phyloP scores from a whole-genome alignment of 805 yeast species.

The Citeromyces matritensis region DNA sequence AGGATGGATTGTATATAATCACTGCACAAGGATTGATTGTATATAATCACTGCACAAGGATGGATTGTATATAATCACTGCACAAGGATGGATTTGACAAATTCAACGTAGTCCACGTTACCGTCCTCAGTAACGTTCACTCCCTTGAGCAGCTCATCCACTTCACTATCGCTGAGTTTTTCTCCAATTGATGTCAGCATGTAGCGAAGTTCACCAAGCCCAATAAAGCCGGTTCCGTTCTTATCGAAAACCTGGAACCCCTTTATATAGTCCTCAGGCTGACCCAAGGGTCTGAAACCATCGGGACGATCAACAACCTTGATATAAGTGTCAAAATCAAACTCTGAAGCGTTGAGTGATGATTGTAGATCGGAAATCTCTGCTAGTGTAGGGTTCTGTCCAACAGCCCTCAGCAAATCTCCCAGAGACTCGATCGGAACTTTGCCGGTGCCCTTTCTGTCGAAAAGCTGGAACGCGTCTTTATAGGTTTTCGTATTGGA shows the following conservation, averaged over 20 bases:
- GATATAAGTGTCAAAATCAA: constrained; percentile 67
- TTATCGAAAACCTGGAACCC: constrained; percentile 97
- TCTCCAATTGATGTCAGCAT: constrained; percentile 94
- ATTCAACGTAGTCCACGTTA: constrained; percentile 87
- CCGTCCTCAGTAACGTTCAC: constrained; percentile 90
- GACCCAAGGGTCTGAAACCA: constrained; percentile 78
- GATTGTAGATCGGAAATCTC: constrained; percentile 55
- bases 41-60: constrained; percentile 59
- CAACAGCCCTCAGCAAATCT: constrained; percentile 90
- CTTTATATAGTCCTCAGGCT: constrained; percentile 85
- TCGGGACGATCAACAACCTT: constrained; percentile 73
- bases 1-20: constrained; percentile 46
- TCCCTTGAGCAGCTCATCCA: constrained; percentile 91
- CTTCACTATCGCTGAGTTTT: constrained; percentile 79
- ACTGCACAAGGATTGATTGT: constrained; percentile 79
- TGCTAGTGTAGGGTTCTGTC: constrained; percentile 93
- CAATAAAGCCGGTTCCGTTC: constrained; percentile 88
- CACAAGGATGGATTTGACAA: constrained; percentile 84
- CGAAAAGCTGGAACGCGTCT: constrained; percentile 94
- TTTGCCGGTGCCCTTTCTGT: constrained; percentile 88
- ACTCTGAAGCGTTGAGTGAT: constrained; percentile 17
- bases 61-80: constrained; percentile 53
- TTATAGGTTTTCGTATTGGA: constrained; percentile 32
- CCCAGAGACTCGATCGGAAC: constrained; percentile 79
- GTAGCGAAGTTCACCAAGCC: constrained; percentile 93